These are phyloP conservation scores for Acanthamoeba healyi DNA, from an alignment of 208 protist species.

Conservation along the genomic window DNA sequence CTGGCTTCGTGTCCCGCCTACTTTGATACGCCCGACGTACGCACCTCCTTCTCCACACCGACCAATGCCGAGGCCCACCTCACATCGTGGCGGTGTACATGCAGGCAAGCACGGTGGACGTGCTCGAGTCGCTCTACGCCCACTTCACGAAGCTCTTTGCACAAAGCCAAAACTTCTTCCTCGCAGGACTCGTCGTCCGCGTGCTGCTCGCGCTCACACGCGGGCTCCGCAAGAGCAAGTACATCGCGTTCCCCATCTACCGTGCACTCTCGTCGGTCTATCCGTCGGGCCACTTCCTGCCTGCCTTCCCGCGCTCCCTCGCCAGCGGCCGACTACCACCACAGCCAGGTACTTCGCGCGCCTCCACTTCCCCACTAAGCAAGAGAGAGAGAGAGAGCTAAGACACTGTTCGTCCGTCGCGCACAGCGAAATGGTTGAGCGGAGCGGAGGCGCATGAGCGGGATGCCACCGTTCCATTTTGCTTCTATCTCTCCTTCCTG, in stretches of 20 bases:
- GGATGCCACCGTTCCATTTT: not conserved
- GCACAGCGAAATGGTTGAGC: not conserved
- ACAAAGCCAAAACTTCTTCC: constrained; percentile 5
- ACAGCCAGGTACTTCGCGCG: not conserved
- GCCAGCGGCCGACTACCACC: not conserved
- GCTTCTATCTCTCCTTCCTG: not conserved
- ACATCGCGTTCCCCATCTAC: constrained; percentile 26
- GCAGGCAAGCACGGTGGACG: not conserved
- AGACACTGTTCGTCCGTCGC: too few relatives aligned
- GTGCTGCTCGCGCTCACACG: not conserved
- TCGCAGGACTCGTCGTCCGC: not conserved
- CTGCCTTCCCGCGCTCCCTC: constrained; percentile 29
- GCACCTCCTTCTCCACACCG: not conserved
- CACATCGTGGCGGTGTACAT: not conserved
- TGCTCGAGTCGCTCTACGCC: constrained; percentile 15
- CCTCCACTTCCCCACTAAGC: not conserved
- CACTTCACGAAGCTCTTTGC: not conserved
- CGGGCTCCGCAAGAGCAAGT: not conserved
- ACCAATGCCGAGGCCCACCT: too few relatives aligned
- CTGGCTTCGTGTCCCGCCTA: not conserved
- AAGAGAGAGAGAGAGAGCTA: not conserved
- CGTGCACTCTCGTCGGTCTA: constrained; percentile 1
- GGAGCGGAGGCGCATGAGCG: not conserved
- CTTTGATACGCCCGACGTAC: not conserved
- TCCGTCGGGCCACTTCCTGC: constrained; percentile 2